Evolutionary conservation across 495 filamentous ascomycete genomes (phyloP).

Genomic region (Penicillium verhagenii): DNA sequence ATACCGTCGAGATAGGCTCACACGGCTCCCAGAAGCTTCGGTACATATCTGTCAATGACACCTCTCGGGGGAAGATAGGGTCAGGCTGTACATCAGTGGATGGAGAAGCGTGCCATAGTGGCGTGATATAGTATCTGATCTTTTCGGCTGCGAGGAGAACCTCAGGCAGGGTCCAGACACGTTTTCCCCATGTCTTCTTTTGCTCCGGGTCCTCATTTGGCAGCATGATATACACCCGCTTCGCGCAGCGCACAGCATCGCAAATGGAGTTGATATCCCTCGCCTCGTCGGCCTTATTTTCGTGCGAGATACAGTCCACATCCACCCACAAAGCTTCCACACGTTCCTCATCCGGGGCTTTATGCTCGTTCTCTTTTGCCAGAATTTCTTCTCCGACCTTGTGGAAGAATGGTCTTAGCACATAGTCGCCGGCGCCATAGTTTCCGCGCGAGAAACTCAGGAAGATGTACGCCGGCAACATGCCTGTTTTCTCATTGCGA

Average conservation of each 20-base stretch:
- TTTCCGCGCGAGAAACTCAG: slow-evolving; percentile 17
- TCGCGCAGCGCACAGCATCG: slow-evolving; percentile 14
- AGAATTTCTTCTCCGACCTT: slow-evolving; percentile 1
- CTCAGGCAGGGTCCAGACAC: slow-evolving; percentile 16
- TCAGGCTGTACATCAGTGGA: background rate
- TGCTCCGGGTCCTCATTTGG: background rate
- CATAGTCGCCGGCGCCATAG: background rate
- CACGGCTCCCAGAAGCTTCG: slow-evolving; percentile 9
- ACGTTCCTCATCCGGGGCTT: background rate
- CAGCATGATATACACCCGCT: slow-evolving; percentile 11
- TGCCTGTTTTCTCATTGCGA: slow-evolving; percentile 11
- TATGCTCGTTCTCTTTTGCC: background rate
- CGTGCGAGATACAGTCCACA: slow-evolving; percentile 8
- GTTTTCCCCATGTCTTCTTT: slow-evolving; percentile 7
- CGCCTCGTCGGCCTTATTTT: background rate
- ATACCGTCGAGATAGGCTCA: background rate
- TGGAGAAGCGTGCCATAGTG: background rate
- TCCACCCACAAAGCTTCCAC: slow-evolving; percentile 14
- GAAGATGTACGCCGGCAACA: slow-evolving; percentile 11
- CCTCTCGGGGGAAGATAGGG: background rate
- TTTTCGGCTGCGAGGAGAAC: slow-evolving; percentile 13
- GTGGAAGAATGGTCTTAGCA: slow-evolving; percentile 7
- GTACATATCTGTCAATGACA: slow-evolving; percentile 15
- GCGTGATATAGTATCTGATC: slow-evolving; percentile 12
- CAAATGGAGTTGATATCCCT: slow-evolving; percentile 16